These are phyloP conservation scores for Ganoderma sp. DNA, from an alignment of 1,284 basidiomycete genomes.

Conservation along the genomic window DNA sequence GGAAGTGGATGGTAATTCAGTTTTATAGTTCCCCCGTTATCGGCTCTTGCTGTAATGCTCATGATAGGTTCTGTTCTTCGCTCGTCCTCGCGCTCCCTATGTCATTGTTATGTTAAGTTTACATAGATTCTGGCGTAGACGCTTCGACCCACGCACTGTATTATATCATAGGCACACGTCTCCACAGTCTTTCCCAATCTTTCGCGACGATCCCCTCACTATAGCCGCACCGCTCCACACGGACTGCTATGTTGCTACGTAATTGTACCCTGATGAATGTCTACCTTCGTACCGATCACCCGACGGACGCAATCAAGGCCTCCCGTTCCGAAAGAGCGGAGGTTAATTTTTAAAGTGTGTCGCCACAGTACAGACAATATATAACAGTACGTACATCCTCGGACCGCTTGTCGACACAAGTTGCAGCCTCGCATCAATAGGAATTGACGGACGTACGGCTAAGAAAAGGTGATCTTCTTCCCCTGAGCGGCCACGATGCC, in stretches of 20 bases:
- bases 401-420: neutral
- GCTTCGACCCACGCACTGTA: conserved; percentile 1
- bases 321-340: neutral
- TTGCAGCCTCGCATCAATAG: too few relatives aligned
- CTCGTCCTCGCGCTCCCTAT: neutral
- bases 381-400: neutral
- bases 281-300: neutral
- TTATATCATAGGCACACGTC: conserved; percentile 11
- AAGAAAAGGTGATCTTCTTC: conserved; percentile 68
- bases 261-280: neutral
- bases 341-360: conserved; percentile 1
- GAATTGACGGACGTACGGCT: neutral
- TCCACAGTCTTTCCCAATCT: neutral
- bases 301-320: neutral
- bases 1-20: neutral
- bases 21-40: neutral
- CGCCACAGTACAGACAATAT: neutral
- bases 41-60: neutral
- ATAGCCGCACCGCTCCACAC: neutral
- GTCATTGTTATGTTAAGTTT: too few relatives aligned
- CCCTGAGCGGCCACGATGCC: conserved; percentile 66
- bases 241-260: neutral
- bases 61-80: neutral
- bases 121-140: conserved; percentile 3
- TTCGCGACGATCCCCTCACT: neutral